These are phyloP conservation scores for Fomitopsis palustris DNA, from an alignment of 1,284 basidiomycete species.

Conservation along the genomic window DNA sequence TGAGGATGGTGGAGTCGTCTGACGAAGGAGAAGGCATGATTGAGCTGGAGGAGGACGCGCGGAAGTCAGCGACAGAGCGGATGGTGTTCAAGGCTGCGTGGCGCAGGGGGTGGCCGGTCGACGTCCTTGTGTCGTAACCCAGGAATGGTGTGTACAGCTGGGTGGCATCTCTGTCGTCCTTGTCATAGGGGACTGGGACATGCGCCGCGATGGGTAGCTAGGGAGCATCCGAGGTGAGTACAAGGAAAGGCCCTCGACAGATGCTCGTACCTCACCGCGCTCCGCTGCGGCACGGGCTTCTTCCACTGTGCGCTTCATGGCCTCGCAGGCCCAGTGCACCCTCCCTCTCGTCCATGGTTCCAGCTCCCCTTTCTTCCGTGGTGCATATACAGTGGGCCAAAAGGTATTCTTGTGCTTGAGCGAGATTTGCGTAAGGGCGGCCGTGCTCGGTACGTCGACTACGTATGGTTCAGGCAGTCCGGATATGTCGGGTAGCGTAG, in stretches of 20 bases:
- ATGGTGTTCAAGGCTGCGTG: constrained; percentile 83
- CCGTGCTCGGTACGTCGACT: constrained; percentile 61
- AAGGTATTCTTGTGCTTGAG: constrained; percentile 61
- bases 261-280: constrained; percentile 54
- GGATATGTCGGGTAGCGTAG: constrained; percentile 23
- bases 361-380: constrained; percentile 64
- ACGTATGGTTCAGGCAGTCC: constrained; percentile 48
- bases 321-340: constrained; percentile 71
- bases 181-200: constrained; percentile 60
- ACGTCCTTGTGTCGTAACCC: constrained; percentile 67
- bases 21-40: constrained; percentile 12
- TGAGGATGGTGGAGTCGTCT: constrained; percentile 1
- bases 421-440: constrained; percentile 71
- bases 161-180: constrained; percentile 27
- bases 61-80: constrained; percentile 60
- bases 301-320: constrained; percentile 50
- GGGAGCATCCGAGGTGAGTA: background rate
- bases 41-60: constrained; percentile 27
- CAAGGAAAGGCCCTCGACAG: background rate
- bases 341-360: constrained; percentile 67
- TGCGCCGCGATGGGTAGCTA: constrained; percentile 78
- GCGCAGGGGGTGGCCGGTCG: constrained; percentile 71
- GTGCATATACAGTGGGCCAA: constrained; percentile 84
- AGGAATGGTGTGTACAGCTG: constrained; percentile 43
- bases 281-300: constrained; percentile 46